Base-by-base conservation (phyloP, 139 green algal genomes). In the Ettlia oleoabundans region DNA sequence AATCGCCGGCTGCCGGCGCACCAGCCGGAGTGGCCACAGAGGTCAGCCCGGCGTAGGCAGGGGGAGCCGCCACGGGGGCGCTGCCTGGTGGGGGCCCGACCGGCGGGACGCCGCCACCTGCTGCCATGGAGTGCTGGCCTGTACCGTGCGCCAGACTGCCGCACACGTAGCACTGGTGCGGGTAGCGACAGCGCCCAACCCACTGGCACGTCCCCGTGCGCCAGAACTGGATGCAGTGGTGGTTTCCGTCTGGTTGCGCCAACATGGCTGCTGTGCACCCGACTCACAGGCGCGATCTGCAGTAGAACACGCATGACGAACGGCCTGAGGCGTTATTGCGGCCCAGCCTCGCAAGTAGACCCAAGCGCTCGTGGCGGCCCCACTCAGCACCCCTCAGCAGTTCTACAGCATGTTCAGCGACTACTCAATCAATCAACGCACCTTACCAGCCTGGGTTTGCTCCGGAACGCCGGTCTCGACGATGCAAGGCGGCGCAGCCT, bases 181-280 rank as follows among this genome's bases (percentile, higher is more conserved):
- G 75, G 75, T 72, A 81, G 40, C 75, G 75, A 58, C 75, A 81
- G 75, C 75, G 75, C 9, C 75, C 75, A 28, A 40, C 30, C 75
- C 75, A 81, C 61, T 81, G 75, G 75, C 75, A 81, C 1, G 15
- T 47, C 37, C 75, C 75, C 0, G 58, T 81, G 28, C 75, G 75
- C 75, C 75, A 81, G 58, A 72, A 81, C 75, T 81, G 58, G 40
- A 81, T 81, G 75, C 75, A 81, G 75, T 81, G 75, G 6, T 81
- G 58, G 75, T 58, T 81, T 28, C 58, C 75, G 21, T 81, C 75
- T 7, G 75, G 75, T 58, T 81, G 75, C 55, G 21, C 21, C 55
- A 32, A 22, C 55, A 65, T 65, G 55, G 55, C 21, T 5, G 21
- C 21, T 32, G 55, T 15, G 58, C 21, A 33, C 24, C 58, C 10